Base-by-base conservation (phyloP, 78 protist species). In the Dictyostelium citrinum region DNA sequence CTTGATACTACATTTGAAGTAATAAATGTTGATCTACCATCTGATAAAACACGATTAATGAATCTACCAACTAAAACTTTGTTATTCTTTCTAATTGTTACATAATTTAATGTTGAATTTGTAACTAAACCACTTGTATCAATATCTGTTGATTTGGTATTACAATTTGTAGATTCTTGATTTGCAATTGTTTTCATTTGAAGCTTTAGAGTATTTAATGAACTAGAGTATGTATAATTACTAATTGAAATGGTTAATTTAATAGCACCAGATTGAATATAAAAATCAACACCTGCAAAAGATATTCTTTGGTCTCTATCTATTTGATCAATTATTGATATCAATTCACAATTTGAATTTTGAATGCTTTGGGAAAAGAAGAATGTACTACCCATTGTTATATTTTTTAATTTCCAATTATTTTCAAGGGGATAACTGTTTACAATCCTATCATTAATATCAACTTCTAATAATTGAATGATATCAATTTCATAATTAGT, bases 51-150 rank as follows among this genome's bases (percentile, higher is more conserved):
- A 60, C n/a, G n/a, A 16, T 33, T 35, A 11, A 82, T 22, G 45
- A 82, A 82, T 37, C 79, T 33, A 41, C 90, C 90, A n/a, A 14
- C 27, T 10, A 82, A 33, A 27, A 43, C 29, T 43, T 27, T 43
- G 14, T 27, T 71, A 43, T 67, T 43, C 22, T 39, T 82, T 24
- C 4, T 39, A 5, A 82, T 68, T 22, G 31, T 33, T 5, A 82
- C 35, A 64, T 81, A 81, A 39, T 61, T 29, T 58, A 82, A 22
- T 5, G 41, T 70, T 1, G 35, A 70, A 14, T 70, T 70, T 31
- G 37, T 12, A 16, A 4, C 35, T 3, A 27, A 11, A 11, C 35
- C 72, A 64, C 31, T 64, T 27, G 39, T 24, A 27, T 64, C 39
- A 27, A 64, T n/a, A 11, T 24, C 35, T n/a, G 72, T 64, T 27